Evolutionary conservation across 805 yeast species (phyloP), one percentile per base, ranked within the genome.

Genomic region (Saturnispora galanensis): DNA sequence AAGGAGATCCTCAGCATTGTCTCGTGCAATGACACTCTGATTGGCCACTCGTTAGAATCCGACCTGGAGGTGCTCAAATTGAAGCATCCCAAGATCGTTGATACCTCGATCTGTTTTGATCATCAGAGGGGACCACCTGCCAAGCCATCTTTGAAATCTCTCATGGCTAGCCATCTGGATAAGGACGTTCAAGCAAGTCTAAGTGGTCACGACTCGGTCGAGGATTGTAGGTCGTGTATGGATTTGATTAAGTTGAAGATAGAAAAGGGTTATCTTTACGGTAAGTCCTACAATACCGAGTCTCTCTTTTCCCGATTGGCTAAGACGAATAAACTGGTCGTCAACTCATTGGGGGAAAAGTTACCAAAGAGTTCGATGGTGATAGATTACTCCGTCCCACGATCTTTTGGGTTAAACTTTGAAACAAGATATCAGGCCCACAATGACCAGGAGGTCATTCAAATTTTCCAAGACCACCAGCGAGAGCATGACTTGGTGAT

Each of bases 41-140:
- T 90, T 42, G 97, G 98, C 1, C 98, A 90, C 59, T 90, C 97
- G 0, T 66, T 90, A 29, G 90, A 89, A 50, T 79, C 82, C 17
- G 98, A 90, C 60, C 67, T 90, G 40, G 68, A 71, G 10, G 95
- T 79, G 3, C 62, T 93, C 57, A 72, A 73, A 52, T 53, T 93
- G 12, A 70, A 79, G 39, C 97, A 90, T 58, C 81, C 84, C 2
- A 68, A 64, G 12, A 70, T 89, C 21, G 76, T 90, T 11, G 98
- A 90, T 62, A 90, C 97, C 0, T 70, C 96, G 0, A 52, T 84
- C 1, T 66, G 81, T 10, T 84, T 67, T 62, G 87, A 87, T 44
- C 96, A 88, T 58, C 73, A 76, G n/a, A 70, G 84, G 31, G 97
- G 97, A 0, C 81, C 81, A 0, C 95, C 95, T 0, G 71, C 71